phyloP scores from a whole-genome alignment of 2,329 filamentous ascomycete species.

The Hysterium pulicare region DNA sequence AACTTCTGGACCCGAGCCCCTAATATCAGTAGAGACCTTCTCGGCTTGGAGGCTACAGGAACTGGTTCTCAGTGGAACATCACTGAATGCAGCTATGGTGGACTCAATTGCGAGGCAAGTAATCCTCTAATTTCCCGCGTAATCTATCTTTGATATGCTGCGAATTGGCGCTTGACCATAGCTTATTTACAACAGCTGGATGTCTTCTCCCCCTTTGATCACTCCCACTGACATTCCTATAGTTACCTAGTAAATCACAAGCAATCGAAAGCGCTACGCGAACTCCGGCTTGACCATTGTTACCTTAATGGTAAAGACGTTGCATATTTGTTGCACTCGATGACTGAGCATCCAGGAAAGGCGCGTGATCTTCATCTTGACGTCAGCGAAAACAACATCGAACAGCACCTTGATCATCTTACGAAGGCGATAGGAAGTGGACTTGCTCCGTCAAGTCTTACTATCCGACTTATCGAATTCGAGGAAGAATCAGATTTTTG shows the following conservation, averaged over 20 bases:
- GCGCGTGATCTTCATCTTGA: slow-evolving; percentile 62
- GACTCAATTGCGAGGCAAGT: slow-evolving; percentile 55
- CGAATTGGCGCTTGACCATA: background rate
- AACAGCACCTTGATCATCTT: slow-evolving; percentile 50
- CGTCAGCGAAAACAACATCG: slow-evolving; percentile 62
- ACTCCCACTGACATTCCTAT: background rate
- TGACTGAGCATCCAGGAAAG: slow-evolving; percentile 50
- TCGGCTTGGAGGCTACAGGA: slow-evolving; percentile 66
- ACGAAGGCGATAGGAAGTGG: slow-evolving; percentile 51
- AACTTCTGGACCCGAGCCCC: slow-evolving; percentile 59
- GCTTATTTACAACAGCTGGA: too few species aligned
- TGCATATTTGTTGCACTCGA: slow-evolving; percentile 62
- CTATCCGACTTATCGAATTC: slow-evolving; percentile 67
- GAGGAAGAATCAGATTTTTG: slow-evolving; percentile 63
- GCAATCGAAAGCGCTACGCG: slow-evolving; percentile 56
- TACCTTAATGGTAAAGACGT: slow-evolving; percentile 63
- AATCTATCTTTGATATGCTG: background rate
- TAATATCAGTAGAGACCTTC: slow-evolving; percentile 64
- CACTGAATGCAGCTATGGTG: slow-evolving; percentile 60
- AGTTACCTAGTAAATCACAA: slow-evolving; percentile 61
- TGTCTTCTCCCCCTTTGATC: too few species aligned
- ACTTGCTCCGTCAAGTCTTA: slow-evolving; percentile 60
- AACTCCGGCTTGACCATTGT: slow-evolving; percentile 65
- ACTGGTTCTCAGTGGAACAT: slow-evolving; percentile 61
- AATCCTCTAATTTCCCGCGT: background rate